phyloP scores from a whole-genome alignment of 108 stramenopile genomes.

The Mayamaea pseudoterrestris region DNA sequence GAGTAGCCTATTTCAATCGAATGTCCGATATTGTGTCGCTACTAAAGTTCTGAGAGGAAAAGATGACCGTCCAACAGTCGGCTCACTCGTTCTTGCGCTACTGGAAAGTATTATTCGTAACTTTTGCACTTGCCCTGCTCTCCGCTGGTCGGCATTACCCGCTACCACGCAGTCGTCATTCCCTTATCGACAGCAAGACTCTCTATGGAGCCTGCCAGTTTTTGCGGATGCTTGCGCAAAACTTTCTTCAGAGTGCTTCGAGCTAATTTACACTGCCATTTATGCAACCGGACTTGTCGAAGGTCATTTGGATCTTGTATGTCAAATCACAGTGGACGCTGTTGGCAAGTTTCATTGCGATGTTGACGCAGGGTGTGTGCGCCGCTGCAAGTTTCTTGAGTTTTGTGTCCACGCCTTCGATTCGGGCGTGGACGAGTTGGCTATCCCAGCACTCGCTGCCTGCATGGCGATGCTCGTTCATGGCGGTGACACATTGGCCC shows the following conservation, averaged over 20 bases:
- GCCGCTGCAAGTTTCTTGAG: not conserved
- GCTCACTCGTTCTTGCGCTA: conserved; percentile 49
- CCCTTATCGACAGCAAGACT: conserved; percentile 28
- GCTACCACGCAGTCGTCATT: conserved; percentile 21
- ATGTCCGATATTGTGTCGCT: conserved; percentile 45
- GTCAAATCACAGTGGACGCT: no score
- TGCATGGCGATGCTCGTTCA: not conserved
- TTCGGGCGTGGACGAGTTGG: not conserved
- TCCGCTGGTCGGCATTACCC: conserved; percentile 1
- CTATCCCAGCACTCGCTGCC: not conserved
- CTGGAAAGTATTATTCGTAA: conserved; percentile 41
- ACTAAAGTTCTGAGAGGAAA: no score
- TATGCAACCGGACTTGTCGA: no score
- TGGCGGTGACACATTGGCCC: not conserved
- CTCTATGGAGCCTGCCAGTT: conserved; percentile 43
- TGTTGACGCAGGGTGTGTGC: not conserved
- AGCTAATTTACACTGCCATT: no score
- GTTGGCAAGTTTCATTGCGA: no score
- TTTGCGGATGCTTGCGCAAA: conserved; percentile 22
- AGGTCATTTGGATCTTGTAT: no score
- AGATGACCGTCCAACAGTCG: no score
- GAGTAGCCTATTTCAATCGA: conserved; percentile 39
- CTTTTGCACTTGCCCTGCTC: conserved; percentile 29
- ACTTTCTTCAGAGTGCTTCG: conserved; percentile 38
- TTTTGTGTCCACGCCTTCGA: not conserved